Conservation (phyloP, 106 monocot genomes). For the Acorus gramineus region DNA sequence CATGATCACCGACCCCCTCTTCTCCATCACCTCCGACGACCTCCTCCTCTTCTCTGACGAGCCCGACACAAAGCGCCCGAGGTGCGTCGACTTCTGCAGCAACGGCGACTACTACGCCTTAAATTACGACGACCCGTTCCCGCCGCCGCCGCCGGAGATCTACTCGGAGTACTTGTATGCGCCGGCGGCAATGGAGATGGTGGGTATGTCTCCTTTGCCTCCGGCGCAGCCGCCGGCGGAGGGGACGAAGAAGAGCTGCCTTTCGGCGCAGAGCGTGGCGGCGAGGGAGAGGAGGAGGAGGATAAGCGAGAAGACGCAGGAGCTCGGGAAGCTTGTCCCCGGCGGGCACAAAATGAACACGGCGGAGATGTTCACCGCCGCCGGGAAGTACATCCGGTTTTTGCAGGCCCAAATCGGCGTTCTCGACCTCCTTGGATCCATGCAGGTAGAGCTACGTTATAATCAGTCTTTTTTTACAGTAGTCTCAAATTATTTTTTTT, state of each 20-base stretch:
- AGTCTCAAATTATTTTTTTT: background rate
- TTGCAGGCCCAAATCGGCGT: constrained; percentile 59
- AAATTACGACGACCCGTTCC: background rate
- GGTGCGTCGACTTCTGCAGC: constrained; percentile 1
- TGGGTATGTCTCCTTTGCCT: background rate
- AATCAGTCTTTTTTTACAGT: background rate
- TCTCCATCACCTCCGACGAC: constrained; percentile 11
- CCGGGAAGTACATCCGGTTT: constrained; percentile 48
- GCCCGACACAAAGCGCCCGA: constrained; percentile 16
- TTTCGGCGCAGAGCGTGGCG: constrained; percentile 42
- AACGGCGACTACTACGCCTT: background rate
- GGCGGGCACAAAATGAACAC: constrained; percentile 72
- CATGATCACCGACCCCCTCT: background rate
- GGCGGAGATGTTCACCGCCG: constrained; percentile 61
- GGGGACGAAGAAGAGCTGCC: constrained; percentile 2
- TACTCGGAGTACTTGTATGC: constrained; percentile 1
- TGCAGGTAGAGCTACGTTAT: constrained; percentile 8
- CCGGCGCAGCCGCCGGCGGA: background rate
- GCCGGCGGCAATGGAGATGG: no score
- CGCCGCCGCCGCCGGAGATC: background rate
- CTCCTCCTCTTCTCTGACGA: background rate
- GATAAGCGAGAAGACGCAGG: constrained; percentile 73
- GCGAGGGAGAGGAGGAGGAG: constrained; percentile 58
- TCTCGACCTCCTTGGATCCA: constrained; percentile 22
- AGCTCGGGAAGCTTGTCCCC: constrained; percentile 47